Evolutionary conservation across 176 grass and related monocot species (phyloP).

Genomic region (Sorghum bicolor): DNA sequence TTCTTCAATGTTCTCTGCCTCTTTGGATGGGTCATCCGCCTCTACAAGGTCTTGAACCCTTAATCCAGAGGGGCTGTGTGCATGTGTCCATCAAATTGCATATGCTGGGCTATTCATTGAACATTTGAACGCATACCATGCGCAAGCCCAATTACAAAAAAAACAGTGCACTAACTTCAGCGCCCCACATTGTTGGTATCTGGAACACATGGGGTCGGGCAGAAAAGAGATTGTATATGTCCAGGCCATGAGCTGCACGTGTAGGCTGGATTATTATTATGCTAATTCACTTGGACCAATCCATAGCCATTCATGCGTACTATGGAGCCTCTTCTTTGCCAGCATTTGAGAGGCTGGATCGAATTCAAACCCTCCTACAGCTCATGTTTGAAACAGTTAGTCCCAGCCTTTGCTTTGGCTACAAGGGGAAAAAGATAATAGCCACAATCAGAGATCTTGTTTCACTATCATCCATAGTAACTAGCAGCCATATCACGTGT

Average conservation of each 20-base stretch:
- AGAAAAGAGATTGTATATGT: not conserved
- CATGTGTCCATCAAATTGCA: not conserved
- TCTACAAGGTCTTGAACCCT: not conserved
- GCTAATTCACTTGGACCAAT: conserved; percentile 18
- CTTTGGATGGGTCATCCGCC: not conserved
- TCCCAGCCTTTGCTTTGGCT: not conserved
- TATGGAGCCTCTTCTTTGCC: not conserved
- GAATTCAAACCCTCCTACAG: conserved; percentile 1
- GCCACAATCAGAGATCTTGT: conserved; percentile 12
- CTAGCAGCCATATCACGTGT: not conserved
- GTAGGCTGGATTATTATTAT: not conserved
- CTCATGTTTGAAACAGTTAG: conserved; percentile 5
- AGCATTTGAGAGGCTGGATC: conserved; percentile 19
- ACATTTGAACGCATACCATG: not conserved
- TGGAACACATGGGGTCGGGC: conserved; percentile 14
- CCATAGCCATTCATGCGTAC: conserved; percentile 1
- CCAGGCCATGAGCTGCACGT: not conserved
- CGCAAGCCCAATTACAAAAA: not conserved
- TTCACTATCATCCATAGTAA: not conserved
- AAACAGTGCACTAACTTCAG: conserved; percentile 3
- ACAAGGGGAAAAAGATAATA: not conserved
- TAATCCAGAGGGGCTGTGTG: not conserved
- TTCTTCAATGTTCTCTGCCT: not conserved
- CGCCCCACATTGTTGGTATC: conserved; percentile 2
- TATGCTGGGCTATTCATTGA: conserved; percentile 2